phyloP scores from a whole-genome alignment of 2,329 filamentous ascomycete species.

The Coniochaeta sp. region DNA sequence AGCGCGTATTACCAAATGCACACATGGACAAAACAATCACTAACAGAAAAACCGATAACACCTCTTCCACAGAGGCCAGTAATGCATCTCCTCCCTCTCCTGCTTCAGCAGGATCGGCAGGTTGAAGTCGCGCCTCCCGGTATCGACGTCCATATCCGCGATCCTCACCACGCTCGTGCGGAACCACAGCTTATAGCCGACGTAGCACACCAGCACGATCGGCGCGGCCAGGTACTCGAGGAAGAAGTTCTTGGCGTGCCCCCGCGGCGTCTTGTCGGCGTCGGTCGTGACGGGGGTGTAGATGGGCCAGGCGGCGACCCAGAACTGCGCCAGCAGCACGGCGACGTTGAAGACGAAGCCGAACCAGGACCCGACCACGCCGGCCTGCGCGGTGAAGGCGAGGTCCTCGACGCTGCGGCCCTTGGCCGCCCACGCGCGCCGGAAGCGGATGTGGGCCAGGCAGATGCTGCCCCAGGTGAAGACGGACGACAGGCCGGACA shows the following conservation, averaged over 20 bases:
- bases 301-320: slow-evolving; percentile 75
- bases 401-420: slow-evolving; percentile 69
- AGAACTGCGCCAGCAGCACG: slow-evolving; percentile 79
- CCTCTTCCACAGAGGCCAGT: slow-evolving; percentile 73
- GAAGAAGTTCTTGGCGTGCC: slow-evolving; percentile 63
- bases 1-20: neutral
- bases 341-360: slow-evolving; percentile 70
- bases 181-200: slow-evolving; percentile 69
- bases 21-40: slow-evolving; percentile 7
- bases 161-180: slow-evolving; percentile 59
- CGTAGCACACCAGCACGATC: slow-evolving; percentile 60
- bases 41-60: slow-evolving; percentile 68
- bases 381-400: slow-evolving; percentile 74
- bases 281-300: slow-evolving; percentile 39
- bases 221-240: slow-evolving; percentile 63
- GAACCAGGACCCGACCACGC: slow-evolving; percentile 71
- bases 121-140: slow-evolving; percentile 79
- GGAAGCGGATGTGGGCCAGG: slow-evolving; percentile 88
- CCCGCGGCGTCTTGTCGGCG: slow-evolving; percentile 31
- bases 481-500: slow-evolving; percentile 65
- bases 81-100: slow-evolving; percentile 65
- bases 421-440: slow-evolving; percentile 63
- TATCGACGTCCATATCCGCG: slow-evolving; percentile 78
- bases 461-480: slow-evolving; percentile 84
- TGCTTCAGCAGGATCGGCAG: slow-evolving; percentile 70